Conservation (phyloP, 441 rosid genomes). For the Hura crepitans region DNA sequence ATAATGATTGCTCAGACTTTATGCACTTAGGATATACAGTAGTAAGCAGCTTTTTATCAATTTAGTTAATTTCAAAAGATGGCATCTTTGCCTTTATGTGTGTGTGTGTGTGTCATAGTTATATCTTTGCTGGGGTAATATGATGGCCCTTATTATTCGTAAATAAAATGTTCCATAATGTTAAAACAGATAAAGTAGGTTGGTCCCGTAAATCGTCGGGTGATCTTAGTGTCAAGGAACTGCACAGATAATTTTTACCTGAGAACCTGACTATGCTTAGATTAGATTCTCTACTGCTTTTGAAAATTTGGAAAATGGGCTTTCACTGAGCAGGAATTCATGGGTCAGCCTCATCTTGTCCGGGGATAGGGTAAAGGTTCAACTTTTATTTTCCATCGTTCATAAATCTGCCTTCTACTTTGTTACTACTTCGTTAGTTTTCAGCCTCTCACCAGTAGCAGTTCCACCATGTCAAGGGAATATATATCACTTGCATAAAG, state of each 20-base stretch:
- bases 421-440: neutral
- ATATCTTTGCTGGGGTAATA: neutral
- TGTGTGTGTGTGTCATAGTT: conserved; percentile 5
- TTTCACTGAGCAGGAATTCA: neutral
- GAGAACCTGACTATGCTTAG: neutral
- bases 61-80: conserved; percentile 1
- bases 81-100: neutral
- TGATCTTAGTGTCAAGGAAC: neutral
- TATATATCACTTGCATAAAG: neutral
- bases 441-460: neutral
- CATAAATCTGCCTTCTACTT: neutral
- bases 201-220: neutral
- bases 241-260: neutral
- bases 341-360: neutral
- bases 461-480: neutral
- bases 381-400: neutral
- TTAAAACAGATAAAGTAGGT: neutral
- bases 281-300: neutral
- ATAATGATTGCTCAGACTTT: neutral
- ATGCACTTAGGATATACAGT: neutral
- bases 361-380: neutral
- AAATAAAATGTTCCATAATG: neutral
- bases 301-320: neutral
- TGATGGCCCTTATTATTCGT: neutral
- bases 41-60: neutral